Percentiles rank a stretch among this genome's conserved stretches.
Conservation (phyloP, 441 rosid genomes). For the Populus hybrid region DNA sequence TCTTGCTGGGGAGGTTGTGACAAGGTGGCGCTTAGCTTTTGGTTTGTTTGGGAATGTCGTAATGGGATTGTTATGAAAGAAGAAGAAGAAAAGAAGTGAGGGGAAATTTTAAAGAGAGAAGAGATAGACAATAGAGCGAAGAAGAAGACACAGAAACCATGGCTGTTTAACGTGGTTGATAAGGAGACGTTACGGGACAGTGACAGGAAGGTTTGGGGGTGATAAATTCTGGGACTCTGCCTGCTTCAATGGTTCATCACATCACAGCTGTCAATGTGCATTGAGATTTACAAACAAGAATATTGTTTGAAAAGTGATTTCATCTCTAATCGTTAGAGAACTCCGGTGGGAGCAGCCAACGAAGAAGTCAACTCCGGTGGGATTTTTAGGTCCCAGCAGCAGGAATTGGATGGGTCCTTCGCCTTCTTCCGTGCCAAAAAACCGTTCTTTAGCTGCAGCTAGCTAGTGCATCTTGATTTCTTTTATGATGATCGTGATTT, state of each 20-base stretch:
- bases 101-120: constrained; percentile 4
- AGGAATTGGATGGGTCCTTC: constrained; percentile 20
- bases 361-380: too few relatives aligned
- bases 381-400: background rate
- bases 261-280: background rate
- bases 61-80: constrained; percentile 20
- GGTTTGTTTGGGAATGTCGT: constrained; percentile 12
- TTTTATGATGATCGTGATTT: constrained; percentile 52
- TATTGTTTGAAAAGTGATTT: too few relatives aligned
- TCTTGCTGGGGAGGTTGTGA: constrained; percentile 30
- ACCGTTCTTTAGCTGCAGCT: constrained; percentile 85
- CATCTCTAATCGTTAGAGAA: too few relatives aligned
- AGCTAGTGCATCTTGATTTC: constrained; percentile 52
- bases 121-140: background rate
- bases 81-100: constrained; percentile 1
- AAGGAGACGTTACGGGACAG: background rate
- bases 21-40: constrained; percentile 26
- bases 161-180: background rate
- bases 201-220: background rate
- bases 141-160: constrained; percentile 21
- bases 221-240: background rate
- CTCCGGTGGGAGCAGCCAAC: too few relatives aligned
- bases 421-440: constrained; percentile 73
- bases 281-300: too few relatives aligned
- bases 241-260: background rate